Percentiles rank a stretch among this genome's conserved stretches.
Conservation (phyloP, 176 grass and related monocot genomes). For the Paspalum notatum region DNA sequence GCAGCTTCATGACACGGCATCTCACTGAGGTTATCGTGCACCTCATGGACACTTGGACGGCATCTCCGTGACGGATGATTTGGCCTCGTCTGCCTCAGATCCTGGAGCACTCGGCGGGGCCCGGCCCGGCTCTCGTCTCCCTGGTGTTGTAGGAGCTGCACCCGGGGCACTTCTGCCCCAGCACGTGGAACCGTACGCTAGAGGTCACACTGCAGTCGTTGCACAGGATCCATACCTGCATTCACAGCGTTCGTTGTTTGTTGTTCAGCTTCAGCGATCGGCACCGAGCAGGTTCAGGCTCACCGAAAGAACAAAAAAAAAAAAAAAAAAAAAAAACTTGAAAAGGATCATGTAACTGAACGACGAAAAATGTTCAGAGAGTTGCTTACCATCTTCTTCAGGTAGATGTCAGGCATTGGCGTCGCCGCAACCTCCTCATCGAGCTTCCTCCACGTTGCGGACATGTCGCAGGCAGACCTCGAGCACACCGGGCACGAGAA, state of each 20-base stretch:
- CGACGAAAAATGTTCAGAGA: not conserved
- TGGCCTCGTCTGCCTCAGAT: not conserved
- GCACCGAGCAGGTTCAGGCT: not conserved
- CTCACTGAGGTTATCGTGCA: too few species aligned
- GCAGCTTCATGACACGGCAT: too few species aligned
- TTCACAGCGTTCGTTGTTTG: not conserved
- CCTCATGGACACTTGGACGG: not conserved
- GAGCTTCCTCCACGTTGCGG: constrained; percentile 63
- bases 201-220: constrained; percentile 76
- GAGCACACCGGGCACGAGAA: constrained; percentile 91
- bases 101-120: constrained; percentile 38
- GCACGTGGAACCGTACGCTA: constrained; percentile 68
- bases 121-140: constrained; percentile 56
- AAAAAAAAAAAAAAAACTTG: not conserved
- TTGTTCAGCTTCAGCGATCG: constrained; percentile 9
- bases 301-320: not conserved
- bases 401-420: constrained; percentile 74
- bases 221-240: constrained; percentile 86
- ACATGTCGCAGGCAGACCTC: constrained; percentile 76
- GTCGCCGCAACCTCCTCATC: constrained; percentile 79
- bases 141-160: constrained; percentile 87
- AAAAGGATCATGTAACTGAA: not conserved
- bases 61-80: not conserved
- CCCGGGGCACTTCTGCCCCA: constrained; percentile 75
- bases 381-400: constrained; percentile 75